These are phyloP conservation scores for Syzygium grande DNA, from an alignment of 345 rosid species.

Conservation along the genomic window DNA sequence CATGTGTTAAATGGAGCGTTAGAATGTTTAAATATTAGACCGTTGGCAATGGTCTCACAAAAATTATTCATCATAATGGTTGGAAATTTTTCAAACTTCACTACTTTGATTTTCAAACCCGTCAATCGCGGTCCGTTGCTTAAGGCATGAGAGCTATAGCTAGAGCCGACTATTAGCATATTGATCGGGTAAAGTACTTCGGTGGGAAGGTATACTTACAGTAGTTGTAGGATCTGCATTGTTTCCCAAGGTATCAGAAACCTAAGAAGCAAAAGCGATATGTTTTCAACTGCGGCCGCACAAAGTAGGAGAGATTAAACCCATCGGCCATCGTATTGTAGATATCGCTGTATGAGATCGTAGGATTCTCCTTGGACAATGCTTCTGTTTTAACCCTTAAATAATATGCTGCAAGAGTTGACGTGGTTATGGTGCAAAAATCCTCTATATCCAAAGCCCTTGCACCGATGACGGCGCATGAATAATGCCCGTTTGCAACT, in stretches of 20 bases:
- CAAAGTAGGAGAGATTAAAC: no score
- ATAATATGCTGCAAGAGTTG: neutral
- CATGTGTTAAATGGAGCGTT: no score
- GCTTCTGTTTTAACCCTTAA: no score
- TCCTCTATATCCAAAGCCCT: neutral
- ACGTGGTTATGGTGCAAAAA: neutral
- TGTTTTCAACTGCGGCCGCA: fast-evolving
- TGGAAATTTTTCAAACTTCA: no score
- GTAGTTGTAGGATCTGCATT: fast-evolving
- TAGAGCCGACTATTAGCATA: neutral
- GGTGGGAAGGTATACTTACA: no score
- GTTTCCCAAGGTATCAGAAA: fast-evolving
- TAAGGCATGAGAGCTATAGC: no score
- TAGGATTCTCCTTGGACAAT: neutral
- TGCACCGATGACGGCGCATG: neutral
- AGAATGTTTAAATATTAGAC: no score
- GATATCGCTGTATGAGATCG: neutral
- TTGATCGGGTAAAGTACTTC: no score
- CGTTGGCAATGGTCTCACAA: no score
- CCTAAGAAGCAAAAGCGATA: fast-evolving
- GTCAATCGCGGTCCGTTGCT: no score
- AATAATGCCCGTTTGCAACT: neutral
- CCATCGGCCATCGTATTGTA: neutral
- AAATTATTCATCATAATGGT: no score
- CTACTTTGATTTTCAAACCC: no score